Evolutionary conservation across 805 yeast species (phyloP), one percentile per base, ranked within the genome.

Genomic region (Yarrowia sp.): DNA sequence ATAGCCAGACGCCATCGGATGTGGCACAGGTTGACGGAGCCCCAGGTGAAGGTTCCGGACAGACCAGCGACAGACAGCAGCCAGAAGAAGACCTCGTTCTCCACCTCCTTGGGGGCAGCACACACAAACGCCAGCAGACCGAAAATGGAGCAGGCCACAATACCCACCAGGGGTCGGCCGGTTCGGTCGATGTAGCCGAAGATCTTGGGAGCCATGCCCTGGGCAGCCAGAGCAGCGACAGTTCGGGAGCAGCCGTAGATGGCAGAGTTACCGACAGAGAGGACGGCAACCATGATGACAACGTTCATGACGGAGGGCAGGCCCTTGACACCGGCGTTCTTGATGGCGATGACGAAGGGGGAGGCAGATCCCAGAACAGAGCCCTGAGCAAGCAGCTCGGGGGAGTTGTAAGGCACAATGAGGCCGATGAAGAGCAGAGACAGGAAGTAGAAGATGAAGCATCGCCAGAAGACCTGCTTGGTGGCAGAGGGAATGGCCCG

Each of bases 391-490:
- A 83, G 70, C 63, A 85, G 75, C 65, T 81, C 71, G 0, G 71
- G 68, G 62, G 81, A 80, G 63, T 74, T 76, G 69, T 78, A 84
- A 14, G 90, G 89, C 19, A 87, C 91, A 64, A 87, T 76, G 65
- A 87, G 82, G 49, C 89, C 86, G 68, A 76, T 81, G 68, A 78
- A 77, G 62, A 72, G 84, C 71, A 72, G 80, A 65, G 83, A 77
- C n/a, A 77, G 69, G 70, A 88, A 78, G 74, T 87, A 88, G 70
- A 87, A 86, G 66, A 85, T 72, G 25, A 84, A 74, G 64, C 87
- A 84, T 73, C 91, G 78, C 90, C 91, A 86, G 73, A 88, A 85
- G 1, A 86, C 88, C 73, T 87, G 90, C 71, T 86, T 86, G 63
- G 86, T 83, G 42, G 91, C 90, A 61, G 79, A 78, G 39, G 90